Percentiles rank a stretch among this genome's conserved stretches.
Evolutionary conservation across 2,329 filamentous ascomycete species (phyloP).

Genomic region (Balansia obtecta): DNA sequence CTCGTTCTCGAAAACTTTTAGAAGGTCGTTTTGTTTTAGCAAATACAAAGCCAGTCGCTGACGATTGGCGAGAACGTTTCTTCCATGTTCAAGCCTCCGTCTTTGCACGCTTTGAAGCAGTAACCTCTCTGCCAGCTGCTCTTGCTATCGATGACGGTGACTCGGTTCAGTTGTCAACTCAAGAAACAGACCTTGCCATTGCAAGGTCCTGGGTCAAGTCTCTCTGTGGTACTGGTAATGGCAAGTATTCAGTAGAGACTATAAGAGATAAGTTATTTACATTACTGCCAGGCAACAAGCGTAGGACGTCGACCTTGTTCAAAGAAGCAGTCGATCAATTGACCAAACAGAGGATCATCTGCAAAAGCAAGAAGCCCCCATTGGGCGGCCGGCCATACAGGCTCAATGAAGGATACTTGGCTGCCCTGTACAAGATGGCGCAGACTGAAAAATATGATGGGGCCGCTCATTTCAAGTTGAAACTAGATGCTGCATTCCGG

Average conservation of each 20-base stretch:
- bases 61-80: conserved; percentile 45
- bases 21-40: conserved; percentile 29
- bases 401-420: conserved; percentile 46
- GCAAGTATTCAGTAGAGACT: conserved; percentile 33
- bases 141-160: conserved; percentile 13
- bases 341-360: conserved; percentile 40
- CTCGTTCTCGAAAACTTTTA: conserved; percentile 31
- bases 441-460: conserved; percentile 42
- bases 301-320: conserved; percentile 31
- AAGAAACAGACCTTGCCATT: conserved; percentile 24
- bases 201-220: conserved; percentile 49
- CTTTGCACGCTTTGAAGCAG: conserved; percentile 43
- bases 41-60: conserved; percentile 17
- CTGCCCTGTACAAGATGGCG: conserved; percentile 43
- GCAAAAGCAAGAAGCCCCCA: conserved; percentile 45
- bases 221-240: conserved; percentile 39
- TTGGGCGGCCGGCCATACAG: conserved; percentile 49
- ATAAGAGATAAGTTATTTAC: conserved; percentile 40
- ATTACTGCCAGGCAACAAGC: conserved; percentile 28
- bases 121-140: conserved; percentile 34
- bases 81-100: conserved; percentile 41
- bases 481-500: conserved; percentile 44
- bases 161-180: neutral
- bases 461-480: conserved; percentile 46
- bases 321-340: conserved; percentile 36